phyloP scores from a whole-genome alignment of 2,329 filamentous ascomycete species.

The Waltergamsia citrina region DNA sequence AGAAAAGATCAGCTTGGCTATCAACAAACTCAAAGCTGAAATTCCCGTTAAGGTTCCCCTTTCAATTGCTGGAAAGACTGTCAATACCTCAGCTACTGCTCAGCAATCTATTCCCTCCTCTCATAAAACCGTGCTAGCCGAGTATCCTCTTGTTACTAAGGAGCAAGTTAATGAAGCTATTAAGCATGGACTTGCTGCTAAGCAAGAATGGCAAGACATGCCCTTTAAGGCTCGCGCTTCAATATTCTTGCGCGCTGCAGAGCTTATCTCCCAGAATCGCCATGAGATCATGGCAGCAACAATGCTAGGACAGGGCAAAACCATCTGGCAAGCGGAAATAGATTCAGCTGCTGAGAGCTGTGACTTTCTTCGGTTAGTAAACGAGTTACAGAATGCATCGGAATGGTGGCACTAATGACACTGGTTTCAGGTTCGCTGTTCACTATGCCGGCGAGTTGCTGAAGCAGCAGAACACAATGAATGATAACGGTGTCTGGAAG shows the following conservation, averaged over 20 bases:
- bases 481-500: slow-evolving; percentile 7
- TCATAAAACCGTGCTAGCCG: no score
- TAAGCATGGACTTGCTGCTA: slow-evolving; percentile 19
- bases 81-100: no score
- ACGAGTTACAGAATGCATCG: no score
- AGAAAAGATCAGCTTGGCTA: no score
- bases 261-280: slow-evolving; percentile 15
- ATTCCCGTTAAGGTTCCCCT: no score
- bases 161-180: no score
- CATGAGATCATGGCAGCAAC: slow-evolving; percentile 25
- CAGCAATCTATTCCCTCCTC: no score
- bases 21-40: no score
- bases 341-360: slow-evolving; percentile 23
- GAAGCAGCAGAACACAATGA: slow-evolving; percentile 21
- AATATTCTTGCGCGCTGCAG: slow-evolving; percentile 22
- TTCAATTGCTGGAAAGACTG: no score
- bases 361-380: no score
- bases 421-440: slow-evolving; percentile 20
- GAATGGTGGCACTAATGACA: no score
- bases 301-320: slow-evolving; percentile 31
- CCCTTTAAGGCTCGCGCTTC: slow-evolving; percentile 22
- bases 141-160: no score
- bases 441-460: slow-evolving; percentile 21
- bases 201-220: slow-evolving; percentile 18
- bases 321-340: slow-evolving; percentile 27